Evolutionary conservation across 306 rosid species (phyloP), one percentile per base, ranked within the genome.

Genomic region (Vigna trinervia): DNA sequence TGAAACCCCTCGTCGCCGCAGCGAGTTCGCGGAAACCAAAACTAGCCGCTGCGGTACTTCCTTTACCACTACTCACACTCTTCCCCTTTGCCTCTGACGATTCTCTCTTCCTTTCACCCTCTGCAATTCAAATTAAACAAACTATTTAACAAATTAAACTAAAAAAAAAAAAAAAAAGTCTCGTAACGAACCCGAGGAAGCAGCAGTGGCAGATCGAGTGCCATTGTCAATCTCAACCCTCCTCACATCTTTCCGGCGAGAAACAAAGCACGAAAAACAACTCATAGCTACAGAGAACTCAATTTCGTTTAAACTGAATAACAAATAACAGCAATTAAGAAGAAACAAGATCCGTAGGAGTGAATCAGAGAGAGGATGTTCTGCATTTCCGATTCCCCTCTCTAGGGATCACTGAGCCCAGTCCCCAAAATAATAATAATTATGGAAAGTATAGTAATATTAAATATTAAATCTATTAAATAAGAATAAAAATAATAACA

Each of bases 11-110:
- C 1, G 97, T 90, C 34, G 97, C 99, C 0, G 66, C 76, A 14
- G 97, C 97, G 4, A 95, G 96, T 83, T 95, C 99, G 8, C 90
- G 89, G 69, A 95, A 95, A 6, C 80, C 77, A 13, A 84, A 84
- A 61, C 86, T 85, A 51, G 83, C 80, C 6, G 89, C 89, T 0
- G 82, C 82, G 1, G 91, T 67, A 15, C 15, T 60, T 76, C 67
- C 50, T 57, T 82, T 82, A 4, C 77, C 30, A 73, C 78, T 46
- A 3, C 41, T 74, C 69, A 15, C 73, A 63, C 26, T 54, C 85
- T 85, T 81, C 53, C 86, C 83, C 63, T 67, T 73, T 23, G 7
- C 64, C 26, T 53, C 73, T 14, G 63, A 51, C 5, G 67, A 23
- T 39, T 75, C 83, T 54, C 60, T 86, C 65, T 76, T 86, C 71